Percentiles rank a stretch among this genome's conserved stretches.
These are phyloP conservation scores for Xylariaceae sp. DNA, from an alignment of 2,329 filamentous ascomycete genomes.

Conservation along the genomic window DNA sequence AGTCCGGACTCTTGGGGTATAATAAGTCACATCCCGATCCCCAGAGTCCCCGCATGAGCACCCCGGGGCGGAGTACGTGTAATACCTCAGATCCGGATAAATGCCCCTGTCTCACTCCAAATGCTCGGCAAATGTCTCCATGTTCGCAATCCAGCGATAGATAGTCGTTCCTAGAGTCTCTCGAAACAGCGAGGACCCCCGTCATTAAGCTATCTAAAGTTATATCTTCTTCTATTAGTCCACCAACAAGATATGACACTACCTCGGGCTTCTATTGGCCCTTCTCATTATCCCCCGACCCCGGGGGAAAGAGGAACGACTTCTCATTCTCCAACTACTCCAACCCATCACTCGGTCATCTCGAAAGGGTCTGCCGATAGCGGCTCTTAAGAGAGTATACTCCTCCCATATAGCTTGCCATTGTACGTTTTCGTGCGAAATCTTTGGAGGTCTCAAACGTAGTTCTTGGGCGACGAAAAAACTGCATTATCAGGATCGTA, in stretches of 20 bases:
- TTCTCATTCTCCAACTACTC: conserved; percentile 17
- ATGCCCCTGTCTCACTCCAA: conserved; percentile 7
- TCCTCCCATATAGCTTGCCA: background rate
- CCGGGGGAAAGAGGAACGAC: background rate
- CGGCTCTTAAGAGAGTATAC: conserved; percentile 2
- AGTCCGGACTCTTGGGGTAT: background rate
- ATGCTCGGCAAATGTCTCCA: conserved; percentile 17
- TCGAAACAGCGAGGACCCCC: background rate
- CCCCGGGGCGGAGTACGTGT: conserved; percentile 9
- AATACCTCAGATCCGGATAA: conserved; percentile 22
- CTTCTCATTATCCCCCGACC: background rate
- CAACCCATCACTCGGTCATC: conserved; percentile 5
- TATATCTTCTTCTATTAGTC: conserved; percentile 2
- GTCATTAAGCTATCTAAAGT: background rate
- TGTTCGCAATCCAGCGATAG: background rate
- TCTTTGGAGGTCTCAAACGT: background rate
- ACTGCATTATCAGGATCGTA: background rate
- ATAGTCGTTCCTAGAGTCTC: background rate
- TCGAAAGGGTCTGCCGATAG: conserved; percentile 19
- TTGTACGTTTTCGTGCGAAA: background rate
- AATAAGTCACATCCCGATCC: conserved; percentile 3
- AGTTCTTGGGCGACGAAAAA: background rate
- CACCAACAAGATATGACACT: background rate
- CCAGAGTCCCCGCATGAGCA: conserved; percentile 15
- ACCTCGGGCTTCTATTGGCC: background rate